These are phyloP conservation scores for Rubroshorea leprosula DNA, from an alignment of 345 rosid species.

Conservation along the genomic window DNA sequence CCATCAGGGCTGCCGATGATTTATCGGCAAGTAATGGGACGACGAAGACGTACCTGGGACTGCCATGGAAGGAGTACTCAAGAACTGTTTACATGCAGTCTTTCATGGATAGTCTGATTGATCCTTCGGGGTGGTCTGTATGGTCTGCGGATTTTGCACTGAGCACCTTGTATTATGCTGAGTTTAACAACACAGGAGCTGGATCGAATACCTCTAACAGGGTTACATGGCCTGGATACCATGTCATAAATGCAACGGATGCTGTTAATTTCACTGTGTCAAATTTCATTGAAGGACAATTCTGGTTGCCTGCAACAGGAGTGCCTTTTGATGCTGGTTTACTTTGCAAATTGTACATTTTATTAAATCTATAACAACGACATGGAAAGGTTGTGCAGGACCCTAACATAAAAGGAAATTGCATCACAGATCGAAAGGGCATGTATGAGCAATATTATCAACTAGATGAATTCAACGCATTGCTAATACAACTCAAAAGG, in stretches of 20 bases:
- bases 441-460: no score
- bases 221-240: slow-evolving; percentile 69
- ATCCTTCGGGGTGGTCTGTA: slow-evolving; percentile 42
- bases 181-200: slow-evolving; percentile 52
- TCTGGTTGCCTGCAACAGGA: slow-evolving; percentile 41
- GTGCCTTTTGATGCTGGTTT: slow-evolving; percentile 22
- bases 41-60: slow-evolving; percentile 39
- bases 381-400: no score
- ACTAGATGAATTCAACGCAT: no score
- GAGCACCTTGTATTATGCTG: slow-evolving; percentile 58
- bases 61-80: slow-evolving; percentile 56
- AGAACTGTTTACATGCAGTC: slow-evolving; percentile 36
- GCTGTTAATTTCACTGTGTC: slow-evolving; percentile 59
- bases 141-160: slow-evolving; percentile 54
- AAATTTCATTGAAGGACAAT: slow-evolving; percentile 48
- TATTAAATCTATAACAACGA: no score
- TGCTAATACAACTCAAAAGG: no score
- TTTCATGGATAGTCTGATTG: slow-evolving; percentile 34
- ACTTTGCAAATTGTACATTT: no score
- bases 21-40: slow-evolving; percentile 40
- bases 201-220: slow-evolving; percentile 50
- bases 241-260: slow-evolving; percentile 40
- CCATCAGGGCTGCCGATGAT: slow-evolving; percentile 48
- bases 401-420: no score
- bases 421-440: no score